phyloP scores from a whole-genome alignment of 2,329 filamentous ascomycete species.

The Gliomastix tumulicola region DNA sequence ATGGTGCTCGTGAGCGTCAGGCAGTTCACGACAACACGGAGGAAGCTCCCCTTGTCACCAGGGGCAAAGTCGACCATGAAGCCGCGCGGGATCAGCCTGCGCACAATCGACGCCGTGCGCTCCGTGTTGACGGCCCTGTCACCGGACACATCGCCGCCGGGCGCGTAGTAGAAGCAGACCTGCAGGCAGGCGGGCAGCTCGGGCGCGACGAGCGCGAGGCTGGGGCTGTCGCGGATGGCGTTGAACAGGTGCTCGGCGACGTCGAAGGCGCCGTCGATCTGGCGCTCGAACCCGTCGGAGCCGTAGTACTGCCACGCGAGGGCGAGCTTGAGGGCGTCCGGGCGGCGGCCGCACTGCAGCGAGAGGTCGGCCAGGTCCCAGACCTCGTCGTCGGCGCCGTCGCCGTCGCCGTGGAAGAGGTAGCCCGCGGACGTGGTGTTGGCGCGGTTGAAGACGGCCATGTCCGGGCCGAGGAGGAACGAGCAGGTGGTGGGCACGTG shows the following conservation, averaged over 20 bases:
- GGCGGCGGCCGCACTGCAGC: conserved; percentile 83
- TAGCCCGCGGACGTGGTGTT: conserved; percentile 88
- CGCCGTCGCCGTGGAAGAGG: conserved; percentile 67
- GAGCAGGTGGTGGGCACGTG: conserved; percentile 85
- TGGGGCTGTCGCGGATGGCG: conserved; percentile 42
- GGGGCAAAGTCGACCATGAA: conserved; percentile 59
- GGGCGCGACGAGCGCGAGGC: conserved; percentile 66
- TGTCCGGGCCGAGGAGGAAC: conserved; percentile 74
- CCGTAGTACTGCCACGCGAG: conserved; percentile 90
- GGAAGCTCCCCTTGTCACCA: conserved; percentile 46
- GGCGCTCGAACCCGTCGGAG: conserved; percentile 59
- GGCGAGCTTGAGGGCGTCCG: conserved; percentile 81
- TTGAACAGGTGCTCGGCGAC: conserved; percentile 62
- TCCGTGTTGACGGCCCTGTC: conserved; percentile 38
- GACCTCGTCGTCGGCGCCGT: conserved; percentile 48
- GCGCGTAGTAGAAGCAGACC: conserved; percentile 87
- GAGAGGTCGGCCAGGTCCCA: conserved; percentile 92
- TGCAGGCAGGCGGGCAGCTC: conserved; percentile 84
- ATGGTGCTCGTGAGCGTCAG: conserved; percentile 46
- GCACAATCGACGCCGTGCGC: conserved; percentile 40
- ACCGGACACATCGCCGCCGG: conserved; percentile 37
- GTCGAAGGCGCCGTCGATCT: conserved; percentile 67
- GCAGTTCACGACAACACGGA: conserved; percentile 52
- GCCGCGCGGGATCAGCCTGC: conserved; percentile 38
- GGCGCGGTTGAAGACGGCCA: conserved; percentile 69